phyloP scores from a whole-genome alignment of 371 early-diverging fungal genomes.

The Synchytrium microbalum region DNA sequence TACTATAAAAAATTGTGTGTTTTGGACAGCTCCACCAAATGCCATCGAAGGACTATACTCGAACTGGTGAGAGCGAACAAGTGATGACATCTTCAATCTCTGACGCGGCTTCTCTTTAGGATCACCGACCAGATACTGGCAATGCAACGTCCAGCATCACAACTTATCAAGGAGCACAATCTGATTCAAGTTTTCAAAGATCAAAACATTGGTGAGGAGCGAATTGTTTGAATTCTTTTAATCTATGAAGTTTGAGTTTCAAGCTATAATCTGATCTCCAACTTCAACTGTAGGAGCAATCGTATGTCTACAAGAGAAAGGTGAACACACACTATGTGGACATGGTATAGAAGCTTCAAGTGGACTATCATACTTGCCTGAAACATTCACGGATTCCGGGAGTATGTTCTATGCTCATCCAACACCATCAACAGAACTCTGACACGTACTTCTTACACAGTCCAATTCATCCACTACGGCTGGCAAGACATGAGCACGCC shows the following conservation, averaged over 20 bases:
- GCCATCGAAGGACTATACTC: slow-evolving; percentile 37
- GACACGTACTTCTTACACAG: background rate
- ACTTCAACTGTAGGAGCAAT: too few relatives aligned
- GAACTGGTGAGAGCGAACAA: slow-evolving; percentile 21
- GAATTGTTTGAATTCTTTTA: too few relatives aligned
- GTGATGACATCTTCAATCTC: background rate
- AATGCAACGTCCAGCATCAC: slow-evolving; percentile 33
- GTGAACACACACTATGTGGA: slow-evolving; percentile 40
- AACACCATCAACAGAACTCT: background rate
- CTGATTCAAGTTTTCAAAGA: slow-evolving; percentile 21
- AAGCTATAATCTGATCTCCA: too few relatives aligned
- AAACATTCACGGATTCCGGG: slow-evolving; percentile 31
- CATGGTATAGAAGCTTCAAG: slow-evolving; percentile 20
- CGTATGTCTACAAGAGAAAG: slow-evolving; percentile 33
- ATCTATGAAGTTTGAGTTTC: too few relatives aligned
- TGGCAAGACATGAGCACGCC: slow-evolving; percentile 38
- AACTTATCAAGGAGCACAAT: slow-evolving; percentile 23
- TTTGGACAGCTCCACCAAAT: too few relatives aligned
- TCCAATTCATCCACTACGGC: background rate
- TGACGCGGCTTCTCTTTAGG: slow-evolving; percentile 14
- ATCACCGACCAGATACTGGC: slow-evolving; percentile 34
- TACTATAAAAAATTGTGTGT: too few relatives aligned
- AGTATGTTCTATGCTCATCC: slow-evolving; percentile 7
- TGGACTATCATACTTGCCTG: slow-evolving; percentile 36
- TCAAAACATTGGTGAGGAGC: slow-evolving; percentile 16